Percentiles rank a stretch among this genome's conserved stretches.
Conservation (phyloP, 345 rosid genomes). For the Nasturtium officinale region DNA sequence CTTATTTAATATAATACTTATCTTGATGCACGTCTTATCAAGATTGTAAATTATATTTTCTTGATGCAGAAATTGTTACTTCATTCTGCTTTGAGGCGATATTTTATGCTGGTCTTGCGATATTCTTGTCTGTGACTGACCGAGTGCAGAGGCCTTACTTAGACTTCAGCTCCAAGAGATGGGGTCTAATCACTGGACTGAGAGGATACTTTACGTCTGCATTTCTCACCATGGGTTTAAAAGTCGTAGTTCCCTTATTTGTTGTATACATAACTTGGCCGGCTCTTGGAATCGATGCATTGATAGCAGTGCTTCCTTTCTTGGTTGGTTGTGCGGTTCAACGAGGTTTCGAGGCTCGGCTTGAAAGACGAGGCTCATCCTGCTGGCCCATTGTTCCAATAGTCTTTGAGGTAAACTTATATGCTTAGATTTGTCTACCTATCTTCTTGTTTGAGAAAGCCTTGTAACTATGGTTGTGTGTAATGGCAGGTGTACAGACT, state of each 20-base stretch:
- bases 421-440: neutral
- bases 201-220: conserved; percentile 71
- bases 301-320: conserved; percentile 74
- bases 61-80: conserved; percentile 63
- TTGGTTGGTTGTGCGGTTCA: conserved; percentile 76
- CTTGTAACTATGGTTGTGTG: conserved; percentile 27
- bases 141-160: conserved; percentile 77
- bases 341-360: conserved; percentile 55
- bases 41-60: neutral
- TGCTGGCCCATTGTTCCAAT: conserved; percentile 88
- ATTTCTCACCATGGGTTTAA: conserved; percentile 65
- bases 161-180: conserved; percentile 77
- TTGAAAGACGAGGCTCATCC: conserved; percentile 64
- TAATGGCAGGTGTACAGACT: conserved; percentile 70
- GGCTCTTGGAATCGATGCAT: conserved; percentile 57
- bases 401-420: conserved; percentile 68
- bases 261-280: conserved; percentile 73
- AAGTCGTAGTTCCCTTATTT: conserved; percentile 62
- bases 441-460: conserved; percentile 1
- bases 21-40: conserved; percentile 3
- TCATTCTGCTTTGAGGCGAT: conserved; percentile 60
- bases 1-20: neutral
- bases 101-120: conserved; percentile 79
- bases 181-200: conserved; percentile 87
- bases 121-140: conserved; percentile 63